A percentile compares a stretch with the other conserved stretches of the same genome.
phyloP scores from a whole-genome alignment of 768 basidiomycete genomes.

The Steccherinum ochraceum region DNA sequence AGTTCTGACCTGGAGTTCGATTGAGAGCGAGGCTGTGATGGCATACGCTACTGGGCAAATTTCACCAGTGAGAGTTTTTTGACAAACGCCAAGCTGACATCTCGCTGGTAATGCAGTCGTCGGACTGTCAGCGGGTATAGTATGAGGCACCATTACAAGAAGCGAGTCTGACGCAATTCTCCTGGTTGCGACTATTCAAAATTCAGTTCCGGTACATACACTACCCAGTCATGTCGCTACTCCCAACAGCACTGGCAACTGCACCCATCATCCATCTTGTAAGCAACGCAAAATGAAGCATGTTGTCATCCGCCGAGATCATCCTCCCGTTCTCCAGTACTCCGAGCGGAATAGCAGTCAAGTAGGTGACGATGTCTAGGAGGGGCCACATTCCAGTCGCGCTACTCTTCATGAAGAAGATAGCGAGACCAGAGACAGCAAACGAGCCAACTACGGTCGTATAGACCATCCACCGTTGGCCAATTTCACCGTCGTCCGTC shows the following conservation, averaged over 20 bases:
- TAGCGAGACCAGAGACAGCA: neutral
- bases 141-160: too few relatives aligned
- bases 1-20: too few relatives aligned
- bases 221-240: too few relatives aligned
- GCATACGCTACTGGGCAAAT: too few relatives aligned
- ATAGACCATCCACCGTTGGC: neutral
- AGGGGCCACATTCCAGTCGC: neutral
- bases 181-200: too few relatives aligned
- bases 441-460: neutral
- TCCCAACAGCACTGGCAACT: neutral
- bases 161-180: too few relatives aligned
- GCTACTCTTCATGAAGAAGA: neutral
- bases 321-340: constrained; percentile 23
- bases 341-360: constrained; percentile 22
- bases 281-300: constrained; percentile 19
- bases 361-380: constrained; percentile 20
- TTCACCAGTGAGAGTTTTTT: too few relatives aligned
- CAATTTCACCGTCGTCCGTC: neutral
- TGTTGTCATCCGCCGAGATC: constrained; percentile 19
- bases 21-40: too few relatives aligned
- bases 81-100: too few relatives aligned
- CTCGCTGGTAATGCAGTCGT: too few relatives aligned
- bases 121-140: too few relatives aligned
- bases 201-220: too few relatives aligned
- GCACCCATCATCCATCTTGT: constrained; percentile 10